phyloP scores from a whole-genome alignment of 768 basidiomycete species.

The Lentinus brumalis region DNA sequence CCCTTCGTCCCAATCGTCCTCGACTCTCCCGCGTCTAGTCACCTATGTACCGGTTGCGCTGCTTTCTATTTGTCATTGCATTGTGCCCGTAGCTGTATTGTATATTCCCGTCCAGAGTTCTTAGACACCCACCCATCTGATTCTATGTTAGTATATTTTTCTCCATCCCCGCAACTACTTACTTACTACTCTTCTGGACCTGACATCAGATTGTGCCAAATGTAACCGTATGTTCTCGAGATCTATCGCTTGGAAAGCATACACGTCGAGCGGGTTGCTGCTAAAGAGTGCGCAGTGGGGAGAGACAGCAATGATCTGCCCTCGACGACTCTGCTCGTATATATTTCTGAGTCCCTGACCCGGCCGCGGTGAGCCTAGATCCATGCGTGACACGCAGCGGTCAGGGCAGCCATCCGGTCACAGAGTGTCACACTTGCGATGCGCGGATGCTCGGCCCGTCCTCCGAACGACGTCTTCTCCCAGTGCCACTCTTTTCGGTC shows the following conservation, averaged over 20 bases:
- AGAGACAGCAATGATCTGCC: too few relatives aligned
- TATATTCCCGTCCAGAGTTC: slow-evolving; percentile 12
- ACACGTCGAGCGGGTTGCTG: not conserved
- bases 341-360: not conserved
- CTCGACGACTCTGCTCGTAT: not conserved
- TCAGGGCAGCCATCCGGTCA: slow-evolving; percentile 2
- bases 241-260: not conserved
- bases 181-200: not conserved
- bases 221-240: not conserved
- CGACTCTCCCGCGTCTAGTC: not conserved
- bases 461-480: too few relatives aligned
- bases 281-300: not conserved
- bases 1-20: not conserved
- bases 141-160: slow-evolving; percentile 2
- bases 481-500: too few relatives aligned
- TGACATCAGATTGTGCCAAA: not conserved
- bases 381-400: slow-evolving; percentile 7
- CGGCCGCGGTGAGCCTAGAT: slow-evolving; percentile 4
- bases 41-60: not conserved
- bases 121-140: not conserved
- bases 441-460: not conserved
- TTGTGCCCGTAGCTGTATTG: slow-evolving; percentile 9
- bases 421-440: not conserved
- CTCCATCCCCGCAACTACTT: slow-evolving; percentile 3
- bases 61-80: slow-evolving; percentile 8